phyloP scores from a whole-genome alignment of 83 land plant species.

The Larix sibirica region DNA sequence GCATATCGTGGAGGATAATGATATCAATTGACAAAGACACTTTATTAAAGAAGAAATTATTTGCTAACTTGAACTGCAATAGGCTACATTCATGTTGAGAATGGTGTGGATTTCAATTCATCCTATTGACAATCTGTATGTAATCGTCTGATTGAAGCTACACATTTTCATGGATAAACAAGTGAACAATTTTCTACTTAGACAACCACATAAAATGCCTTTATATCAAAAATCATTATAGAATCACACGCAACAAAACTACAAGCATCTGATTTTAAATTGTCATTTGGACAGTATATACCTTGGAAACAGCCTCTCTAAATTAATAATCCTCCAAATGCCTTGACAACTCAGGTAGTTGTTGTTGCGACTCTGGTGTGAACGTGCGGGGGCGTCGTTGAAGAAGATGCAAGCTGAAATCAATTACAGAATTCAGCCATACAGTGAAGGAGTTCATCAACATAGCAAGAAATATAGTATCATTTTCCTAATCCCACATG shows the following conservation, averaged over 20 bases:
- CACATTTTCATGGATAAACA: background rate
- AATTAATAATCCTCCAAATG: conserved; percentile 68
- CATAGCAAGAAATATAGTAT: background rate
- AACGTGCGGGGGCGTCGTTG: background rate
- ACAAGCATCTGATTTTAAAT: background rate
- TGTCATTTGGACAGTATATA: background rate
- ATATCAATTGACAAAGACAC: no score
- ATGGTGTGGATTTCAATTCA: background rate
- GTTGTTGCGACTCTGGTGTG: conserved; percentile 18
- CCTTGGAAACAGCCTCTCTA: conserved; percentile 57
- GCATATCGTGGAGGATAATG: background rate
- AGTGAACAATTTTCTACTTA: background rate
- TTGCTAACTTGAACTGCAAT: background rate
- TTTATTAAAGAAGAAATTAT: background rate
- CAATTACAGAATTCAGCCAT: background rate
- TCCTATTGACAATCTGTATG: background rate
- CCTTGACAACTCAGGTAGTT: conserved; percentile 59
- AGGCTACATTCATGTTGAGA: background rate
- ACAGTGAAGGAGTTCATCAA: background rate
- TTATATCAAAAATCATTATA: background rate
- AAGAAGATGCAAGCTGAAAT: background rate
- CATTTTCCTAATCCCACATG: background rate
- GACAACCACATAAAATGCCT: background rate
- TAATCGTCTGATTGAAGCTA: background rate
- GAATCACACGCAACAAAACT: background rate